Evolutionary conservation across 306 rosid genomes (phyloP).

Genomic region (Quercus suber): DNA sequence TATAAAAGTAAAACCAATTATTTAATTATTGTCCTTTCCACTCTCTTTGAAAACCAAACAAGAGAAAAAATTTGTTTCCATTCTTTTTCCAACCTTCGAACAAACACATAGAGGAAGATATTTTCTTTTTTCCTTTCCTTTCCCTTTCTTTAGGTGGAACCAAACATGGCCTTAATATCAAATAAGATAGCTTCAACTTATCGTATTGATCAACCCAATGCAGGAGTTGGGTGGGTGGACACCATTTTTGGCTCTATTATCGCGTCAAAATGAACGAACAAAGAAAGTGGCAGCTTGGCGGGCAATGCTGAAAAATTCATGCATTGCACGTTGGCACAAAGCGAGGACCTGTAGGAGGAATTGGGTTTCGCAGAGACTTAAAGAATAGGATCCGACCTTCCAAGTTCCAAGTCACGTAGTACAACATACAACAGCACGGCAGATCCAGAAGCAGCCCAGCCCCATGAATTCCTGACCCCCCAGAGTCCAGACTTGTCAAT

Average conservation of each 20-base stretch:
- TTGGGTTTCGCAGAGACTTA: not conserved
- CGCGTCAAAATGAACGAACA: not conserved
- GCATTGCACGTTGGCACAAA: not conserved
- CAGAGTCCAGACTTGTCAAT: slow-evolving; percentile 18
- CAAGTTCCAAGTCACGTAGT: not conserved
- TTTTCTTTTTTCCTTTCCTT: too few relatives aligned
- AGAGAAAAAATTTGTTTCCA: too few relatives aligned
- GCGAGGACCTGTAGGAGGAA: not conserved
- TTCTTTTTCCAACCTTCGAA: too few relatives aligned
- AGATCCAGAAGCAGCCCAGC: not conserved
- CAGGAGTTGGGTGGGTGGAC: too few relatives aligned
- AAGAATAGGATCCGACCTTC: not conserved
- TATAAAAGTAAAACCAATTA: too few relatives aligned
- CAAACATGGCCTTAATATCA: too few relatives aligned
- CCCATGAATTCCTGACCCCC: not conserved
- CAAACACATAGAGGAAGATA: too few relatives aligned
- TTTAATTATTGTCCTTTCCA: too few relatives aligned
- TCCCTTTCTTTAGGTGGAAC: too few relatives aligned
- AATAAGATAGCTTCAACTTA: too few relatives aligned
- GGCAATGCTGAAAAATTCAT: not conserved
- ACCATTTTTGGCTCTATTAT: not conserved
- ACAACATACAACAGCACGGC: not conserved
- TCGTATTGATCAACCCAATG: too few relatives aligned
- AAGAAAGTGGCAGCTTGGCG: not conserved
- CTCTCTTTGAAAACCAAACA: too few relatives aligned